Percentiles rank a stretch among this genome's conserved stretches.
Evolutionary conservation across 2,329 filamentous ascomycete species (phyloP).

Genomic region (Leptosphaerulina australis): DNA sequence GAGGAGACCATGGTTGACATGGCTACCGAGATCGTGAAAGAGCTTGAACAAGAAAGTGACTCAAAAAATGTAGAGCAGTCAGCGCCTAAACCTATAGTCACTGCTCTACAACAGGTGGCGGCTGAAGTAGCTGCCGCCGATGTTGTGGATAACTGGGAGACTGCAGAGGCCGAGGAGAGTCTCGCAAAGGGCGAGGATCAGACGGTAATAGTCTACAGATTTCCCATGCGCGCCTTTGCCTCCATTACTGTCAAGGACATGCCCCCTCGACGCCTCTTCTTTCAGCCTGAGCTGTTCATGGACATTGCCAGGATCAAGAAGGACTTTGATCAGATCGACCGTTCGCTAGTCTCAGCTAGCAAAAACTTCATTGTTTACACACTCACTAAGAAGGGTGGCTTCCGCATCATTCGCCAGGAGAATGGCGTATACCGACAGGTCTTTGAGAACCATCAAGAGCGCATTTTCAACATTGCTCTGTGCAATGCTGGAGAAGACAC

Average conservation of each 20-base stretch:
- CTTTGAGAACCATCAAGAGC: constrained; percentile 88
- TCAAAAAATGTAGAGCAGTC: constrained; percentile 59
- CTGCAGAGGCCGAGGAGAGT: constrained; percentile 74
- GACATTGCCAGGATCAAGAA: constrained; percentile 96
- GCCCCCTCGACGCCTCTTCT: constrained; percentile 63
- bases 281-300: constrained; percentile 82
- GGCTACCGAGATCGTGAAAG: constrained; percentile 51
- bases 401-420: constrained; percentile 92
- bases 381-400: constrained; percentile 88
- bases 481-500: constrained; percentile 67
- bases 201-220: constrained; percentile 85
- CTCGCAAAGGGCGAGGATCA: constrained; percentile 70
- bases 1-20: constrained; percentile 60
- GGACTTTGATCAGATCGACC: constrained; percentile 96
- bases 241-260: constrained; percentile 73
- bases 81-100: constrained; percentile 59
- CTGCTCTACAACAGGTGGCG: constrained; percentile 63
- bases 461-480: constrained; percentile 91
- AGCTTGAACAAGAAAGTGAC: constrained; percentile 61
- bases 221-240: constrained; percentile 96
- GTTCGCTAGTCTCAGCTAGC: constrained; percentile 87
- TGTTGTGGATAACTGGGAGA: constrained; percentile 90
- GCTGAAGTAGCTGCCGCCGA: constrained; percentile 61
- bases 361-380: constrained; percentile 93
- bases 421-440: constrained; percentile 90